Evolutionary conservation across 2,329 filamentous ascomycete genomes (phyloP).

Genomic region (Pseudocercospora fuligena): DNA sequence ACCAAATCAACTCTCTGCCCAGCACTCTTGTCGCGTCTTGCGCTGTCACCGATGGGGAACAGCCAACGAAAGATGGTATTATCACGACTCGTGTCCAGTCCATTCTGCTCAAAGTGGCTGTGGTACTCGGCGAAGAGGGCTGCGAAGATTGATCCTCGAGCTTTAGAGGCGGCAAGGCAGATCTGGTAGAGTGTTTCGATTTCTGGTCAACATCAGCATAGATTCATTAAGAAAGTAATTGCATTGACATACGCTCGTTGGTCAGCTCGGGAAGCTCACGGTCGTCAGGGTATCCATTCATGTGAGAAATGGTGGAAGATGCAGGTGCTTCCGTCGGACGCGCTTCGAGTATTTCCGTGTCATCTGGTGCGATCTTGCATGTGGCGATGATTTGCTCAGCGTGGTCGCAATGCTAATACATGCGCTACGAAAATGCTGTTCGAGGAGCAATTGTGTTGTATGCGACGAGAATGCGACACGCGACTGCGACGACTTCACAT

Average conservation of each 20-base stretch:
- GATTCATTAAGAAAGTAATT: neutral
- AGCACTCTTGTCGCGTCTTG: slow-evolving; percentile 30
- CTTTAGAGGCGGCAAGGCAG: slow-evolving; percentile 70
- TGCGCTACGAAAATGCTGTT: slow-evolving; percentile 16
- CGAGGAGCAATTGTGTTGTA: neutral
- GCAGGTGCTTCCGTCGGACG: slow-evolving; percentile 39
- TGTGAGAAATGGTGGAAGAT: slow-evolving; percentile 31
- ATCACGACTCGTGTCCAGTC: slow-evolving; percentile 73
- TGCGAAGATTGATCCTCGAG: slow-evolving; percentile 70
- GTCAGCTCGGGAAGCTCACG: slow-evolving; percentile 47
- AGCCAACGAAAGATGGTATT: slow-evolving; percentile 77
- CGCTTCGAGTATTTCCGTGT: slow-evolving; percentile 42
- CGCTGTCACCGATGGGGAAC: slow-evolving; percentile 71
- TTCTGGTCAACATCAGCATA: slow-evolving; percentile 57
- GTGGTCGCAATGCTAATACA: slow-evolving; percentile 16
- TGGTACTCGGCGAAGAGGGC: slow-evolving; percentile 85
- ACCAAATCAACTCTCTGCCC: slow-evolving; percentile 32
- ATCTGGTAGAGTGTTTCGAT: slow-evolving; percentile 79
- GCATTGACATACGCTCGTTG: slow-evolving; percentile 45
- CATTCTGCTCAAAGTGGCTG: slow-evolving; percentile 71
- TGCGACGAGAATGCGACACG: slow-evolving; percentile 8
- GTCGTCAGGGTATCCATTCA: slow-evolving; percentile 37
- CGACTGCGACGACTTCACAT: neutral
- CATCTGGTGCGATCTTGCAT: slow-evolving; percentile 38
- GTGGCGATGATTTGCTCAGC: neutral